Evolutionary conservation across 139 green algal genomes (phyloP).

Genomic region (Chlorella sp.): DNA sequence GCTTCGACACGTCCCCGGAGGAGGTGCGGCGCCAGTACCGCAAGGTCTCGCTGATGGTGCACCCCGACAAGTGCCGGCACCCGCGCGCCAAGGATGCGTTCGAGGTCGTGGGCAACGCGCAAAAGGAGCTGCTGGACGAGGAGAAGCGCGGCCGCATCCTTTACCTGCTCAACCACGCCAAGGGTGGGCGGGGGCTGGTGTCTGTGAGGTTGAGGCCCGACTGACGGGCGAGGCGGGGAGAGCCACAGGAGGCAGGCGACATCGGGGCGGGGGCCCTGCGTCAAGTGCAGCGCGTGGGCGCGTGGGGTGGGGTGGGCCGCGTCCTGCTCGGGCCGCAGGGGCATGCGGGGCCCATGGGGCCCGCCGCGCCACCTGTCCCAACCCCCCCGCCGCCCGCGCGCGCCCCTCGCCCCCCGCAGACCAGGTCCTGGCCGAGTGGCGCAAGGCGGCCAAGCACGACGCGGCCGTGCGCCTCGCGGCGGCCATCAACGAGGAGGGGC

Average conservation of each 20-base stretch:
- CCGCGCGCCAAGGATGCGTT: constrained; percentile 75
- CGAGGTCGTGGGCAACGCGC: constrained; percentile 79
- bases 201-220: too few species aligned
- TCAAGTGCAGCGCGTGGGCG: too few species aligned
- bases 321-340: too few species aligned
- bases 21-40: constrained; percentile 89
- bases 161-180: constrained; percentile 63
- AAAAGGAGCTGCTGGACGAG: constrained; percentile 75
- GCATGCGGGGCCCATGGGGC: too few species aligned
- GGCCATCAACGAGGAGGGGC: constrained; percentile 68
- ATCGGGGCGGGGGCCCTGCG: too few species aligned
- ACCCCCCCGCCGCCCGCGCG: not conserved
- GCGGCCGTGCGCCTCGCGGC: constrained; percentile 68
- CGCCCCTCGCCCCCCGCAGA: constrained; percentile 50
- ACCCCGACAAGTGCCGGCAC: constrained; percentile 84
- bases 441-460: constrained; percentile 88
- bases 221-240: too few species aligned
- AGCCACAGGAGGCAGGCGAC: too few species aligned
- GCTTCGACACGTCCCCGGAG: constrained; percentile 75
- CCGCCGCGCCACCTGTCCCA: too few species aligned
- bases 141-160: constrained; percentile 66
- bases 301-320: too few species aligned
- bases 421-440: constrained; percentile 75
- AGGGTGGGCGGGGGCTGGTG: constrained; percentile 45
- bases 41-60: constrained; percentile 77